Evolutionary conservation across 805 yeast genomes (phyloP), one percentile per base, ranked within the genome.

Genomic region (Starmerella apicola): DNA sequence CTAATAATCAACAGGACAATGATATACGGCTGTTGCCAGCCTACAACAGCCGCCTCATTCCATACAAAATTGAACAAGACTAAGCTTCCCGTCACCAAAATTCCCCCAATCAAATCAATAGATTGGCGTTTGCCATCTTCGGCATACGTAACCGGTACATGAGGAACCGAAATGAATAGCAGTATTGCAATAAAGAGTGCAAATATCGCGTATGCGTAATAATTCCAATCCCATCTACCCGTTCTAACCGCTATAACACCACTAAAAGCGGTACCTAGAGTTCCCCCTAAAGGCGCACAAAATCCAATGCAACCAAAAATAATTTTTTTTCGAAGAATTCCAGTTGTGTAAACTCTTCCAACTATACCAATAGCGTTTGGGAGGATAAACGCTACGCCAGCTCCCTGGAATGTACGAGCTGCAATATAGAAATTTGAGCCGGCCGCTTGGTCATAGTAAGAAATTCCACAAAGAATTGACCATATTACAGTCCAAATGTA

Each of bases 1-100:
- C 84, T 73, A 4, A 78, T 53, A 1, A 76, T 61, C 22, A 79
- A 58, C 10, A 81, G 53, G 0, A 65, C 20, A 0, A 79, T 62
- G 31, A 76, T 69, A 48, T 79, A 80, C 1, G 76, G 67, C 2
- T 52, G 54, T 9, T 58, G 50, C 88, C 88, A 81, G 17, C 86
- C 83, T 2, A 63, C 77, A 4, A 70, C 66, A 0, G 88, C 82
- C 2, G 80, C 88, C 54, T 81, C 85, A 50, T 77, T 80, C 74
- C 83, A 74, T 2, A 73, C 72, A 53, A 80, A 74, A 49, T 76
- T 79, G 54, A 81, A 64, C 25, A 81, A 54, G 2, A 78, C 65
- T 35, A 81, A 57, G 0, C 82, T 83, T 5, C 60, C 42, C 4
- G 80, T 69, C 3, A 82, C 86, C 12, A 72, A 43, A 0, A 60